Evolutionary conservation across 2,329 filamentous ascomycete species (phyloP).

Genomic region (Colletotrichum sidae): DNA sequence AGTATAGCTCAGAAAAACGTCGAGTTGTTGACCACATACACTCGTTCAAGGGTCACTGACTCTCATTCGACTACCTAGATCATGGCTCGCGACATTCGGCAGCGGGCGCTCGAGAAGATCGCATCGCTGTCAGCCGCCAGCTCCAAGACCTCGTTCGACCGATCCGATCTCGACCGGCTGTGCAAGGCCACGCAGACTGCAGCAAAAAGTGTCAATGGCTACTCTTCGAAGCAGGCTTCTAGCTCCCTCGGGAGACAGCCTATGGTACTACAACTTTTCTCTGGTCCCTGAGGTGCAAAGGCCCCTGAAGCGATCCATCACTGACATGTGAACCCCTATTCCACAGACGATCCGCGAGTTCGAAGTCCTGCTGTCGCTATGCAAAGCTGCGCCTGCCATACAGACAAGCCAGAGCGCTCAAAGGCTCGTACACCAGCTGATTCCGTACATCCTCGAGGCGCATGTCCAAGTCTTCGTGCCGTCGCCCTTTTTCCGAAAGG

Average conservation of each 20-base stretch:
- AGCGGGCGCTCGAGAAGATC: conserved; percentile 73
- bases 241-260: conserved; percentile 64
- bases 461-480: conserved; percentile 81
- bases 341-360: conserved; percentile 85
- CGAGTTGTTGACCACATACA: background rate
- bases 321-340: conserved; percentile 15
- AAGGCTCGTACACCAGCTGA: conserved; percentile 81
- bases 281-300: too few relatives aligned
- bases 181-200: conserved; percentile 68
- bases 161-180: conserved; percentile 72
- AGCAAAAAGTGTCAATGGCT: conserved; percentile 60
- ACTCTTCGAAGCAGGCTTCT: conserved; percentile 49
- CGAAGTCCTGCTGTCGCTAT: conserved; percentile 90
- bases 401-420: conserved; percentile 78
- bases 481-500: conserved; percentile 84
- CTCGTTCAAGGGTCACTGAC: conserved; percentile 8
- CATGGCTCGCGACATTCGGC: conserved; percentile 69
- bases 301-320: background rate
- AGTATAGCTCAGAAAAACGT: background rate
- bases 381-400: conserved; percentile 86
- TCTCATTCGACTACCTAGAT: conserved; percentile 22
- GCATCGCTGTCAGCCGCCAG: conserved; percentile 70
- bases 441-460: conserved; percentile 87
- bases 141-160: conserved; percentile 66
- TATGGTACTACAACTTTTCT: conserved; percentile 62